Percentiles rank a stretch among this genome's conserved stretches.
These are phyloP conservation scores for Penicillium occitanis DNA, from an alignment of 2,329 filamentous ascomycete genomes.

Conservation along the genomic window DNA sequence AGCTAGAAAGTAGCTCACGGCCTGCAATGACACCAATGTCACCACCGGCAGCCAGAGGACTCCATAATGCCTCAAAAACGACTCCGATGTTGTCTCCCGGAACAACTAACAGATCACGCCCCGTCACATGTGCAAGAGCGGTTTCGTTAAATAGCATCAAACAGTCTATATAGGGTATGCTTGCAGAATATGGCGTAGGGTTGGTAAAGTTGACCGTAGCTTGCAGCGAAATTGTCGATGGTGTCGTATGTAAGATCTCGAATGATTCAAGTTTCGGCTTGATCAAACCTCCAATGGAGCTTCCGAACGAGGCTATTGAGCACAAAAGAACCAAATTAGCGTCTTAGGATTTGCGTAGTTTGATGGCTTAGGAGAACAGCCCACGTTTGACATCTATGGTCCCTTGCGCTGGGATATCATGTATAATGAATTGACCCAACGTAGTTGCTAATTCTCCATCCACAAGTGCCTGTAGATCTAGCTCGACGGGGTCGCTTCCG, in stretches of 20 bases:
- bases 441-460: conserved; percentile 80
- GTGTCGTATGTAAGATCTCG: conserved; percentile 69
- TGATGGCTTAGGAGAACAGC: conserved; percentile 48
- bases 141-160: conserved; percentile 72
- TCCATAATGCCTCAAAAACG: conserved; percentile 69
- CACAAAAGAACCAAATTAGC: conserved; percentile 14
- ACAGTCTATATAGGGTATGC: conserved; percentile 76
- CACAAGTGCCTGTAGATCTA: conserved; percentile 76
- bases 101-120: conserved; percentile 61
- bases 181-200: conserved; percentile 80
- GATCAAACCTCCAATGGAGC: conserved; percentile 50
- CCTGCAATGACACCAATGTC: conserved; percentile 62
- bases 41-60: conserved; percentile 65
- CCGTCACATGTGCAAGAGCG: conserved; percentile 71
- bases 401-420: conserved; percentile 79
- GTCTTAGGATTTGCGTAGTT: conserved; percentile 2
- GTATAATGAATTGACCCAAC: conserved; percentile 76
- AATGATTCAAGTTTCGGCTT: conserved; percentile 69
- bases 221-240: conserved; percentile 67
- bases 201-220: conserved; percentile 83
- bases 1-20: conserved; percentile 75
- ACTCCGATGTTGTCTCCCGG: conserved; percentile 72
- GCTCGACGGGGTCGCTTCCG: conserved; percentile 64
- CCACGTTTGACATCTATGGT: conserved; percentile 90
- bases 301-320: conserved; percentile 58